Evolutionary conservation across 2,329 filamentous ascomycete genomes (phyloP), one percentile per base, ranked within the genome.

Genomic region (Talaromyces albobiverticillius): DNA sequence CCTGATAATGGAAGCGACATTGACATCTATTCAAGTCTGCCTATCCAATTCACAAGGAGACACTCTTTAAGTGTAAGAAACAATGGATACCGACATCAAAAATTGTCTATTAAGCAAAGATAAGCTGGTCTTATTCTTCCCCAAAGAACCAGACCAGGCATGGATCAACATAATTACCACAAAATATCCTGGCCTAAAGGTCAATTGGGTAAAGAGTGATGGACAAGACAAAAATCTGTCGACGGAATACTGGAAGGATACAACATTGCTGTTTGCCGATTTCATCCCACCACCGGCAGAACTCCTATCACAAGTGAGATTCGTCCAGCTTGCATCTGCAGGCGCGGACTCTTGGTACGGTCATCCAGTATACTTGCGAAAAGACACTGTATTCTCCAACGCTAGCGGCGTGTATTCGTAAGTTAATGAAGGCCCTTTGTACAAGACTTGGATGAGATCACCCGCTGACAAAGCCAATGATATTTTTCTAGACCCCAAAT

Each of bases 91-190:
- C 16, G 16, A 8, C 10, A 45, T 9, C 7, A 22, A 45, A 22
- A 29, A 26, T 2, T 26, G n/a, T 29, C 20, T 22, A 25, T 22
- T 45, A n/a, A 26, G 41, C 23, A 45, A 45, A 10, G 41, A 45
- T 45, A 45, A 45, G 16, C n/a, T 45, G 41, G 22, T 45, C 13
- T 22, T 45, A 8, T 45, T 45, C 41, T 45, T 45, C 22, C 41
- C 41, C 23, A 45, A 45, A n/a, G 41, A 45, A 4, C 41, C 41
- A n/a, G 41, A 45, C 23, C 9, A 22, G 41, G 13, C 23, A 26
- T 45, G 41, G 41, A 45, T 45, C 10, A 45, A 18, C 9, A 45
- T 16, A 14, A 45, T 26, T 25, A 29, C 22, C 23, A 45, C 23
- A 29, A 29, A 26, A 6, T 45, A 29, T 16, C 41, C 41, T 2